Evolutionary conservation across 345 rosid genomes (phyloP), one percentile per base, ranked within the genome.

Genomic region (Eucalyptus victrix): DNA sequence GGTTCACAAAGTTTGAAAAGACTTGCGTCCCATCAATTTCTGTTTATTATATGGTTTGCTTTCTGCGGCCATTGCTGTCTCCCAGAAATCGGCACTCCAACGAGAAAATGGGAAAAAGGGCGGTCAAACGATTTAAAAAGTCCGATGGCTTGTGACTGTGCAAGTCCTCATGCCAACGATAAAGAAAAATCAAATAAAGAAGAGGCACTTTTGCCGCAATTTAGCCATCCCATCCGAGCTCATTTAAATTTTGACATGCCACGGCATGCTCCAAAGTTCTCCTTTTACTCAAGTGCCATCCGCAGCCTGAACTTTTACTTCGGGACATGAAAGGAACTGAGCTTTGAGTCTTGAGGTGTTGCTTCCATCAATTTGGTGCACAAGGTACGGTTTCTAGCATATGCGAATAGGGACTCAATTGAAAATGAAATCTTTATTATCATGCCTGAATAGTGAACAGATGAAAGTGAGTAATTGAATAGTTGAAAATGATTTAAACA

Each of bases 391-490:
- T 23, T 40, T 76, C 45, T 76, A 37, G 47, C 85, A 40, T 76
- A 40, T 21, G 85, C 4, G 47, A 76, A 76, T 4, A 9, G 4
- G 80, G 81, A 3, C 13, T 72, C 24, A 19, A 23, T 26, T 7
- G 85, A 10, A 76, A 42, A 21, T 24, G 30, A 76, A 72, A 40
- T 76, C 16, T 19, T 24, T 76, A 21, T 76, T 3, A 40, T 37
- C 3, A 0, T 21, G 45, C 45, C 47, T 40, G 28, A 76, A 37
- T 0, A 76, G 28, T 37, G 83, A 37, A 21, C 24, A 0, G 15
- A 15, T 0, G 8, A 76, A 21, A 76, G 16, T 37, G 47, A 40
- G 30, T 12, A 42, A 76, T 40, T 76, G 47, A 40, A 76, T 76
- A 10, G 23, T 10, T 11, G 47, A 40, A 76, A 76, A 76, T 40